phyloP scores from a whole-genome alignment of 129 eudicot genomes.

The Arctium minus region DNA sequence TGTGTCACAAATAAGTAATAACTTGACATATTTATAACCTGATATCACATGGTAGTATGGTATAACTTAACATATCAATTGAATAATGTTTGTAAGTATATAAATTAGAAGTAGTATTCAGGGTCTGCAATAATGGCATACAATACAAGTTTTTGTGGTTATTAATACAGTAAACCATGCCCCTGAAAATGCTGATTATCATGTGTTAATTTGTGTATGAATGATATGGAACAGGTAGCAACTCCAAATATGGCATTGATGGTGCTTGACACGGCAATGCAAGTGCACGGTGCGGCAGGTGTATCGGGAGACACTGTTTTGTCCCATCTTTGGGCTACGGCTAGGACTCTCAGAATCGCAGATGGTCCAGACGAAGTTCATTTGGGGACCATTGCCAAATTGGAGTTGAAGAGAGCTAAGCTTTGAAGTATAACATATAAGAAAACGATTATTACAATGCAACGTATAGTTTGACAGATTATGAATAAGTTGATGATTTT shows the following conservation, averaged over 20 bases:
- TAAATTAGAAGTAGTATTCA: too few relatives aligned
- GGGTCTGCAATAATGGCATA: too few relatives aligned
- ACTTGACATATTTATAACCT: not conserved
- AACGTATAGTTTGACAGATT: not conserved
- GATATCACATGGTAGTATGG: not conserved
- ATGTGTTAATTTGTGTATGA: not conserved
- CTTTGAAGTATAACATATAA: conserved; percentile 36
- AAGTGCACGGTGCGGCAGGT: conserved; percentile 98
- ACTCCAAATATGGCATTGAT: conserved; percentile 85
- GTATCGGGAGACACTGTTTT: conserved; percentile 87
- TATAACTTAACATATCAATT: too few relatives aligned
- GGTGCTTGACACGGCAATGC: conserved; percentile 93
- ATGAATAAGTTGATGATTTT: not conserved
- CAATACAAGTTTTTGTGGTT: too few relatives aligned
- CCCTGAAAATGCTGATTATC: not conserved
- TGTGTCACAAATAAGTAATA: not conserved
- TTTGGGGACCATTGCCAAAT: conserved; percentile 85
- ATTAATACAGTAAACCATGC: not conserved
- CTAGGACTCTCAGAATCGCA: conserved; percentile 89
- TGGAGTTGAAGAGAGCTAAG: conserved; percentile 74
- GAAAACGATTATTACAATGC: not conserved
- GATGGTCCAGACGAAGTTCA: conserved; percentile 99
- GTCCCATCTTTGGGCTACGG: conserved; percentile 76
- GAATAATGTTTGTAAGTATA: too few relatives aligned
- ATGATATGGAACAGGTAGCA: conserved; percentile 54